Conservation (phyloP, 2,329 filamentous ascomycete species). For the Hansfordia pulvinata region DNA sequence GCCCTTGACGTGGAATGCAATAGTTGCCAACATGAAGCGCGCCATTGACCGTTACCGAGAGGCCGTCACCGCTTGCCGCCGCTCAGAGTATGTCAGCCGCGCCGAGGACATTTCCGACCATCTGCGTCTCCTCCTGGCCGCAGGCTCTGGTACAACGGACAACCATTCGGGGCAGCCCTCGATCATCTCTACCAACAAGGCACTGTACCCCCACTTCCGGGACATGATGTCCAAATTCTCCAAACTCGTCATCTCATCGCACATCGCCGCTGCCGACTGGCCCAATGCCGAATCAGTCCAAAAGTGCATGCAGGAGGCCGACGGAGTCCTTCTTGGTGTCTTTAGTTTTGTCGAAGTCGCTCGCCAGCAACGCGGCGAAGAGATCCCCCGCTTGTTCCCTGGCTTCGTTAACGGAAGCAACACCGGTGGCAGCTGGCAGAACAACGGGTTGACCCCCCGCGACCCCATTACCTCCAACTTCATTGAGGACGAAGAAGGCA, state of each 20-base stretch:
- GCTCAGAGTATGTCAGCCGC: conserved; percentile 81
- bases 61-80: conserved; percentile 69
- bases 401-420: conserved; percentile 83
- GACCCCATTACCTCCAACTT: conserved; percentile 73
- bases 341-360: conserved; percentile 96
- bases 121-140: conserved; percentile 80
- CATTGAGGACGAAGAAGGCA: conserved; percentile 66
- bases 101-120: conserved; percentile 99
- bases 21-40: conserved; percentile 85
- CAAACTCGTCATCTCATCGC: conserved; percentile 95
- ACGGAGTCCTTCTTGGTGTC: conserved; percentile 85
- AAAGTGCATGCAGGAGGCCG: conserved; percentile 94
- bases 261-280: conserved; percentile 94
- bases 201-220: conserved; percentile 89
- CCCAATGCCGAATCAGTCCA: conserved; percentile 85
- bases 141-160: conserved; percentile 92
- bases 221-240: conserved; percentile 99
- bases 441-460: conserved; percentile 49
- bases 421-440: conserved; percentile 79
- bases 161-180: conserved; percentile 98
- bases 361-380: conserved; percentile 81
- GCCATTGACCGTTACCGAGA: conserved; percentile 84
- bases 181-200: conserved; percentile 98
- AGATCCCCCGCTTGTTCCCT: conserved; percentile 83
- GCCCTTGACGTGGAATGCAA: conserved; percentile 74